Base-by-base conservation (phyloP, 306 rosid genomes). In the Canavalia gladiata region DNA sequence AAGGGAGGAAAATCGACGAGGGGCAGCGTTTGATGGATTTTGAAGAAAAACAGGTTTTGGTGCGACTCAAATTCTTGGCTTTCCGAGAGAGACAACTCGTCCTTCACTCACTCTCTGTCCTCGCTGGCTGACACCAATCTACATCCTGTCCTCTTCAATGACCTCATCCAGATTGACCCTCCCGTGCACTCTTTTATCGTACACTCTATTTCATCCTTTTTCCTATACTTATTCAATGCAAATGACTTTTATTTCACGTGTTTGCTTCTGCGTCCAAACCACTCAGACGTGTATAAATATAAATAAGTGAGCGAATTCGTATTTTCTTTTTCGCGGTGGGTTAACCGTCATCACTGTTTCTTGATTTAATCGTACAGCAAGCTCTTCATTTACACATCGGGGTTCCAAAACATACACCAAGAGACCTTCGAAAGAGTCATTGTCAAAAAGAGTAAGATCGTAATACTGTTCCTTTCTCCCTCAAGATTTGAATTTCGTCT, bases 361-460 rank as follows among this genome's bases (percentile, higher is more conserved):
- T 67, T 67, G 72, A 41, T 80, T 81, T 31, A 45, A 31, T 86
- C 80, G 86, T 46, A 89, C 90, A 64, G 87, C 81, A 31, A 89
- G 81, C 84, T 82, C 90, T 83, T 89, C 95, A 10, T 91, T 91
- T 77, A 83, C 91, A 34, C 91, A 90, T 80, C 89, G 89, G 7
- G 95, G 89, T 72, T 89, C 97, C 2, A 82, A 91, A 83, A 80
- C 87, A 42, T 91, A 86, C 91, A 91, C 98, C 29, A 94, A 94
- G 87, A 86, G 87, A 25, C 98, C 98, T 54, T 86, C 97, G 37
- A 89, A 94, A 82, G 94, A 90, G 46, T 87, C 89, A 1, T 46
- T 86, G 51, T 69, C 81, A 30, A 87, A 72, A 84, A 90, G 87
- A 74, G 97, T 91, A 79, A 81, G 87, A 10, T 49, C 4, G 35